phyloP scores from a whole-genome alignment of 176 grass and related monocot genomes.

The Tillandsia fasciculata region DNA sequence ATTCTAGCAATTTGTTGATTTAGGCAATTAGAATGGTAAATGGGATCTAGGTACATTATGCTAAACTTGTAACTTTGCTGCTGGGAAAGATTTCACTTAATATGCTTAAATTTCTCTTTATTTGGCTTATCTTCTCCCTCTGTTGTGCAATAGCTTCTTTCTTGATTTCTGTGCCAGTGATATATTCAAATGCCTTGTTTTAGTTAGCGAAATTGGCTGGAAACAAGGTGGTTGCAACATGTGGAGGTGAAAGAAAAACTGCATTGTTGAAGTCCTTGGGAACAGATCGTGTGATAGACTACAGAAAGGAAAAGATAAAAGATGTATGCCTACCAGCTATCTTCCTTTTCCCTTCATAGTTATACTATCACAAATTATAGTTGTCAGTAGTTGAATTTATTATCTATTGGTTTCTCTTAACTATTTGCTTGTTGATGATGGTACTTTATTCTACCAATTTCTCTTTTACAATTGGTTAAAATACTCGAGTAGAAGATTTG shows the following conservation, averaged over 20 bases:
- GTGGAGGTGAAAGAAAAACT: slow-evolving; percentile 87
- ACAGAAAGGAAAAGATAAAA: slow-evolving; percentile 75
- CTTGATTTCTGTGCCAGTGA: not conserved
- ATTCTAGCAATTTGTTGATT: not conserved
- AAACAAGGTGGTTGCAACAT: slow-evolving; percentile 99
- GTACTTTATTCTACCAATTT: not conserved
- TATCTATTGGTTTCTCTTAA: slow-evolving; percentile 9
- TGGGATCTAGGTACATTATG: not conserved
- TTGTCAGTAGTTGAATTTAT: not conserved
- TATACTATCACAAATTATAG: not conserved
- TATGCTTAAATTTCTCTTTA: not conserved
- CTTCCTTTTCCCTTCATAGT: slow-evolving; percentile 10
- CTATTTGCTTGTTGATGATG: not conserved
- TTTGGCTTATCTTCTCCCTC: not conserved
- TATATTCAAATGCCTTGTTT: slow-evolving; percentile 16
- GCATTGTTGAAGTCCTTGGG: slow-evolving; percentile 76
- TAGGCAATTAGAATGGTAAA: not conserved
- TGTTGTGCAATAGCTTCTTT: not conserved
- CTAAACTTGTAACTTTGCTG: not conserved
- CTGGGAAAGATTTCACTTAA: not conserved
- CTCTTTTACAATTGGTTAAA: too few relatives aligned
- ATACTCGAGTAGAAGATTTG: too few relatives aligned
- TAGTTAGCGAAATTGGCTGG: slow-evolving; percentile 91
- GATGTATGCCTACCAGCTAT: slow-evolving; percentile 41
- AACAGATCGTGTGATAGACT: slow-evolving; percentile 90